phyloP scores from a whole-genome alignment of 1,284 basidiomycete species.

The Thecaphora frezii region DNA sequence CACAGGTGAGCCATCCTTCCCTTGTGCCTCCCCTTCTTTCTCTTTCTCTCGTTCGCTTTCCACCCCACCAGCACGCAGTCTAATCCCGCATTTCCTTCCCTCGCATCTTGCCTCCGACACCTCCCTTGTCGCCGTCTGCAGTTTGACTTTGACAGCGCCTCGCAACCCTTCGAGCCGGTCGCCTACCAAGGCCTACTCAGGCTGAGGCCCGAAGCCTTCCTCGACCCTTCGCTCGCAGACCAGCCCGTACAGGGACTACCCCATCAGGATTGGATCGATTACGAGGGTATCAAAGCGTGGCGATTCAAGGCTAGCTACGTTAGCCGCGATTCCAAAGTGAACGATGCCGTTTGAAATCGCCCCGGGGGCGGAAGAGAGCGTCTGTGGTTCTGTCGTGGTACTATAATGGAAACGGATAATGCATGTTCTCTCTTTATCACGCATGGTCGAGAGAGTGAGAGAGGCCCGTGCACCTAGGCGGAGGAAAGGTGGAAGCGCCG shows the following conservation, averaged over 20 bases:
- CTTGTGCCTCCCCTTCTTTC: not conserved
- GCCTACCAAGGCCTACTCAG: slow-evolving; percentile 19
- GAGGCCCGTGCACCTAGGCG: no score
- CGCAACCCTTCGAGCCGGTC: slow-evolving; percentile 17
- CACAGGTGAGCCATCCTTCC: not conserved
- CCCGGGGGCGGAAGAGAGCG: no score
- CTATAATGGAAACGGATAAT: no score
- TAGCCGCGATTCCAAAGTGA: slow-evolving; percentile 21
- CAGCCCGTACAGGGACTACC: slow-evolving; percentile 10
- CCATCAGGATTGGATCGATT: slow-evolving; percentile 19
- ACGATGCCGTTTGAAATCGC: slow-evolving; percentile 8
- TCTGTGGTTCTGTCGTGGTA: not conserved
- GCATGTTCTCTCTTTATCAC: no score
- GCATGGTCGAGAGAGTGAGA: no score
- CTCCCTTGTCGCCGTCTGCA: slow-evolving; percentile 6
- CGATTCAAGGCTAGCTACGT: slow-evolving; percentile 23
- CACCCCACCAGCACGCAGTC: not conserved
- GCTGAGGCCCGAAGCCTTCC: slow-evolving; percentile 14
- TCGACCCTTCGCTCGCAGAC: slow-evolving; percentile 14
- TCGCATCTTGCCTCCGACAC: not conserved
- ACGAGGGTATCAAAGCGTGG: slow-evolving; percentile 21
- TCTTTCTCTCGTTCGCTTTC: no score
- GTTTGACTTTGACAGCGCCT: slow-evolving; percentile 20
- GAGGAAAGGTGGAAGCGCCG: no score
- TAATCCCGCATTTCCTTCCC: not conserved